Evolutionary conservation across 352 stramenopile species (phyloP), one percentile per base, ranked within the genome.

Genomic region (Phytophthora sp.): DNA sequence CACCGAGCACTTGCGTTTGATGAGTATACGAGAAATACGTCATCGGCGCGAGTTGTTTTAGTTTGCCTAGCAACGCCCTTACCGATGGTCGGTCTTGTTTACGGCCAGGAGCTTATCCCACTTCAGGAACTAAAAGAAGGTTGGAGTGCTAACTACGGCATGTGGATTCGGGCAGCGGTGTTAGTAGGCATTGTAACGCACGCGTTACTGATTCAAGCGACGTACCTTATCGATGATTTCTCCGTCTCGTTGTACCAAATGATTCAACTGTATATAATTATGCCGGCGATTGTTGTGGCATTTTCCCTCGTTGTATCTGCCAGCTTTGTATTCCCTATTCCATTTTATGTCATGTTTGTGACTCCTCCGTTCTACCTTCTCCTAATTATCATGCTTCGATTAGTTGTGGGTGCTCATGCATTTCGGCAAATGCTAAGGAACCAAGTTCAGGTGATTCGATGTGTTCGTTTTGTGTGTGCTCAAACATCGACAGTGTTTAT

Each of bases 131-230:
- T 51, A 13, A 20, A 1, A 5, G 53, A 42, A 20, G 53, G 38
- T 4, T 61, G 53, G 53, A 34, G 28, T n/a, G 53, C 41, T n/a
- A 53, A 61, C 12, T 61, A 61, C 41, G 53, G 53, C 0, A 53
- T 53, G 38, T 61, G 53, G 53, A 30, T 61, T 43, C 39, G 53
- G 28, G 53, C 41, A 6, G 41, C 53, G 4, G 41, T 53, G 21
- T 8, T 61, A 10, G 20, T 51, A 18, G 53, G 13, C 10, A 34
- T 44, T 15, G 53, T 61, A 9, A 53, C 38, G 0, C 39, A 53
- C 39, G 39, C 37, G 13, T 12, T 52, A 8, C 27, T 43, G 28
- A 31, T 35, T 15, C 39, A 61, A 39, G 39, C 28, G n/a, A 43
- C 24, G 20, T 35, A 35, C 11, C 30, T 61, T 7, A 53, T 61